These are phyloP conservation scores for Fusarium napiforme DNA, from an alignment of 2,329 filamentous ascomycete genomes.

Conservation along the genomic window DNA sequence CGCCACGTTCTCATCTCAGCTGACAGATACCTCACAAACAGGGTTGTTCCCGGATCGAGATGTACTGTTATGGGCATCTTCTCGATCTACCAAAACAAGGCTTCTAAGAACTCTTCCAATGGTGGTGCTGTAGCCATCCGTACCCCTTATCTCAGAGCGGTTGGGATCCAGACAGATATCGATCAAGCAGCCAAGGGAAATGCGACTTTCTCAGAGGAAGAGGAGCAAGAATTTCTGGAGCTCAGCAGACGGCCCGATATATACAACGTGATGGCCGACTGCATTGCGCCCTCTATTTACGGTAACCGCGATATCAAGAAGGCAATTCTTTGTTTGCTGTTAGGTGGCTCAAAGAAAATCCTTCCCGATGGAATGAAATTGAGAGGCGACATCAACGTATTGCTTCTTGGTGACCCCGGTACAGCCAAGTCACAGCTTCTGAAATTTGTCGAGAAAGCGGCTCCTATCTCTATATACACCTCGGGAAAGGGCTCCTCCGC, in stretches of 20 bases:
- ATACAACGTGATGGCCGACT: conserved; percentile 90
- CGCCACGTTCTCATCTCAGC: conserved; percentile 95
- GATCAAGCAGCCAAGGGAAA: conserved; percentile 90
- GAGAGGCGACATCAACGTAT: conserved; percentile 96
- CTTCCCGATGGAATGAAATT: conserved; percentile 97
- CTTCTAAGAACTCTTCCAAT: conserved; percentile 77
- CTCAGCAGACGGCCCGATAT: conserved; percentile 90
- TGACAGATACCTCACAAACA: conserved; percentile 95
- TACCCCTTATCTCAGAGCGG: conserved; percentile 92
- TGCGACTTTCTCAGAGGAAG: conserved; percentile 88
- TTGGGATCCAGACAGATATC: conserved; percentile 90
- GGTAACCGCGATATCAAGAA: conserved; percentile 98
- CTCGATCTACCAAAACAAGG: conserved; percentile 96
- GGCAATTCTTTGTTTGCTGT: conserved; percentile 89
- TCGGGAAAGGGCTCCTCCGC: conserved; percentile 98
- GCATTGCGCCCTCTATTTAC: conserved; percentile 97
- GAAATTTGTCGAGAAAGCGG: conserved; percentile 96
- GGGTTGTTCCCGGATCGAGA: conserved; percentile 92
- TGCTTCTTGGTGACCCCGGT: conserved; percentile 95
- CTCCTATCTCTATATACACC: conserved; percentile 97
- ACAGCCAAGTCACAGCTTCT: conserved; percentile 97
- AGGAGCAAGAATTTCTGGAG: conserved; percentile 95
- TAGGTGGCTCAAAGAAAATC: conserved; percentile 98
- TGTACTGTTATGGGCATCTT: conserved; percentile 98
- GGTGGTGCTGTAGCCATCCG: conserved; percentile 91